Percentiles rank a stretch among this genome's conserved stretches.
Evolutionary conservation across 2,329 filamentous ascomycete genomes (phyloP).

Genomic region (Colletotrichum scovillei): DNA sequence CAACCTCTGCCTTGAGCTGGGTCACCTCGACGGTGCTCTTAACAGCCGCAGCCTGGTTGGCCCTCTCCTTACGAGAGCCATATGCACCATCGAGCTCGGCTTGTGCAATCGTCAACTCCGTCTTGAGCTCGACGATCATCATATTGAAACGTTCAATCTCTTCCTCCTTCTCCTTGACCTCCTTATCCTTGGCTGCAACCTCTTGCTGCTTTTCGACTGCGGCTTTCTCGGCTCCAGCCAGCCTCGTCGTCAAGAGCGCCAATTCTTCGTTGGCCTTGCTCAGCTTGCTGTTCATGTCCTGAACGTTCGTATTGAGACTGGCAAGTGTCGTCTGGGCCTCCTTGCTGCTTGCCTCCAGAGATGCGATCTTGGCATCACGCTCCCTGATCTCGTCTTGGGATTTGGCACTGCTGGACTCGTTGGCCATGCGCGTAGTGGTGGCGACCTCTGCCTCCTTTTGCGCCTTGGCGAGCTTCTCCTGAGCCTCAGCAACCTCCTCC

Average conservation of each 20-base stretch:
- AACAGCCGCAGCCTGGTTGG: conserved; percentile 66
- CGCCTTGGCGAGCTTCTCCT: conserved; percentile 61
- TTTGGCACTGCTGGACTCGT: conserved; percentile 36
- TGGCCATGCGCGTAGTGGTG: conserved; percentile 37
- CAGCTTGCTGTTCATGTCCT: conserved; percentile 45
- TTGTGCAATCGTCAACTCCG: conserved; percentile 69
- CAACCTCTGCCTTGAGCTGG: conserved; percentile 60
- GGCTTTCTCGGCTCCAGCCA: conserved; percentile 43
- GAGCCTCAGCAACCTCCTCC: conserved; percentile 51
- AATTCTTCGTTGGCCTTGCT: conserved; percentile 54
- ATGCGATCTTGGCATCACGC: conserved; percentile 51
- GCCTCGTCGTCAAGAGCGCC: conserved; percentile 49
- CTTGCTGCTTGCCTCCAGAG: conserved; percentile 53
- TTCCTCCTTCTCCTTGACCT: conserved; percentile 60
- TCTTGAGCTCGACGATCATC: conserved; percentile 69
- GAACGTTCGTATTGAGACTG: conserved; percentile 44
- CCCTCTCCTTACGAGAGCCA: conserved; percentile 68
- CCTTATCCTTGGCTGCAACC: conserved; percentile 48
- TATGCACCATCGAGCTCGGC: conserved; percentile 73
- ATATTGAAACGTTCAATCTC: conserved; percentile 63
- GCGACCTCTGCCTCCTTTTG: conserved; percentile 59
- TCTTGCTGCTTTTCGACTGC: conserved; percentile 54
- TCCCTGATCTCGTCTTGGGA: conserved; percentile 50
- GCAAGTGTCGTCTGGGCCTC: conserved; percentile 48
- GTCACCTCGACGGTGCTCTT: conserved; percentile 59